Evolutionary conservation across 805 yeast species (phyloP), one percentile per base, ranked within the genome.

Genomic region (Ogataea ramenticola): DNA sequence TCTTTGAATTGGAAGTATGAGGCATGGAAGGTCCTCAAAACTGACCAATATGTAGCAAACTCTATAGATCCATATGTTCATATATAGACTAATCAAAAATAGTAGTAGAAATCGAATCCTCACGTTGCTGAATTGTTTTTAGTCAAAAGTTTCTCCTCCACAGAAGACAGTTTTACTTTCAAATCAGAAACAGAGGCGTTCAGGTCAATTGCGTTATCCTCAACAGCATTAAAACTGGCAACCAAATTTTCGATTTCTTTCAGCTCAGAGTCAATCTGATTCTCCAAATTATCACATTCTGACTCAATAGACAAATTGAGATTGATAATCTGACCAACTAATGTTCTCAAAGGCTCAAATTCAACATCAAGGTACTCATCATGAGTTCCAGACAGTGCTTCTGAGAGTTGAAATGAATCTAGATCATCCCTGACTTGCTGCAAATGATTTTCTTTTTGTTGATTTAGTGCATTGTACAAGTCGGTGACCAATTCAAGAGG

Each of bases 1-100:
- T 77, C 80, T 6, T 67, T 93, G 46, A 93, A 93, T 59, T 93
- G 97, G 79, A 86, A 81, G 34, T 93, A 80, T 56, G 95, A 89
- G 47, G 84, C 79, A 1, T 88, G 90, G 79, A 75, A 72, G 53
- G 27, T 29, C 12, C 36, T 22, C 7, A 24, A 42, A 16, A 4
- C 15, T 10, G 24, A 36, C 14, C 4, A 22, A 24, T 11, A 5
- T 9, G 8, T 22, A 19, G 3, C 19, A 12, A 36, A 19, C n/a
- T n/a, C n/a, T 22, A 26, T 34, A 34, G 62, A 60, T 29, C 45
- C 46, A 2, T 40, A 49, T 33, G 41, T 64, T 3, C 55, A 62
- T 48, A 47, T 54, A 10, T 58, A 35, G 45, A 15, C 17, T 15
- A 5, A 17, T 26, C 31, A 16, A 26, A n/a, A 37, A n/a, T 35